A percentile compares a stretch with the other conserved stretches of the same genome.
These are phyloP conservation scores for Bisporella sp. DNA, from an alignment of 2,329 filamentous ascomycete genomes.

Conservation along the genomic window DNA sequence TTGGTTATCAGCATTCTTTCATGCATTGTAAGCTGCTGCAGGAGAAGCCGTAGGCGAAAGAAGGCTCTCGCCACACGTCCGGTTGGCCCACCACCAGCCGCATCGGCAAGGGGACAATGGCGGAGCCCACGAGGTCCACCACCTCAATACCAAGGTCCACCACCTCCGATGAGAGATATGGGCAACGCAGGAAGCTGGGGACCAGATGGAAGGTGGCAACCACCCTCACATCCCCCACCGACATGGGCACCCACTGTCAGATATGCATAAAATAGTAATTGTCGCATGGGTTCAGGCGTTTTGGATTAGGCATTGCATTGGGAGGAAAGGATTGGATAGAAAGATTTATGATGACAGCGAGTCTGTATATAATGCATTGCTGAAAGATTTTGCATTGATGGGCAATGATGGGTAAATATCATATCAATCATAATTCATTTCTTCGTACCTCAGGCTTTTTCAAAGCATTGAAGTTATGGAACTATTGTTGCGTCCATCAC, in stretches of 20 bases:
- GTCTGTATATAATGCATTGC: too few species aligned
- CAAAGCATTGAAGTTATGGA: too few species aligned
- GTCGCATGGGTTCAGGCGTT: constrained; percentile 1
- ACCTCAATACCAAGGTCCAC: not conserved
- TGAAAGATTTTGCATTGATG: too few species aligned
- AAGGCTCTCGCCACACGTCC: constrained; percentile 6
- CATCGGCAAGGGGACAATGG: constrained; percentile 1
- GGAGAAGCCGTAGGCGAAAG: constrained; percentile 16
- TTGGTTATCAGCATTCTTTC: constrained; percentile 60
- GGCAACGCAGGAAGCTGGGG: not conserved
- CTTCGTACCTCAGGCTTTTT: too few species aligned
- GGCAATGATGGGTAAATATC: too few species aligned
- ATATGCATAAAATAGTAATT: constrained; percentile 6
- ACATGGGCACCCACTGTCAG: constrained; percentile 5
- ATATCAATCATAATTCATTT: too few species aligned
- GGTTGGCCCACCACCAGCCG: constrained; percentile 5
- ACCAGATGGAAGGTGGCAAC: not conserved
- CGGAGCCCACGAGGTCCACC: not conserved
- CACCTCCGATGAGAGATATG: not conserved
- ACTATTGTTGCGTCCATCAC: too few species aligned
- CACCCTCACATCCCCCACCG: not conserved
- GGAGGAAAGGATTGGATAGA: not conserved
- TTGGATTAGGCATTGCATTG: not conserved
- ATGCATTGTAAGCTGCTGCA: constrained; percentile 56
- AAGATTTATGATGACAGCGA: too few species aligned